Conservation (phyloP, 306 rosid genomes). For the Begonia masoniana region DNA sequence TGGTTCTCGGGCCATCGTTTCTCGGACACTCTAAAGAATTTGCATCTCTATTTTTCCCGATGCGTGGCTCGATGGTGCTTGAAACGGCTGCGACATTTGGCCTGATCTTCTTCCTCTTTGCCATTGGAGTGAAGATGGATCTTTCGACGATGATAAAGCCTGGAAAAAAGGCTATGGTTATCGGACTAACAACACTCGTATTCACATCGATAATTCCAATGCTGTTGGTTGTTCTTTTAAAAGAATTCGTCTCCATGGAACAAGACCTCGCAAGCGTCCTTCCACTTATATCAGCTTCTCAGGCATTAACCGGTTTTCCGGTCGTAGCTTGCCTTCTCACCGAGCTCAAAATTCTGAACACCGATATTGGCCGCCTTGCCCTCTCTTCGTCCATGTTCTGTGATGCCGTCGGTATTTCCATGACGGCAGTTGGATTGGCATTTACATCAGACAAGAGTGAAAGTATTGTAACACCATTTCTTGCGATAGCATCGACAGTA, state of each 20-base stretch:
- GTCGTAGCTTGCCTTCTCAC: slow-evolving; percentile 27
- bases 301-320: slow-evolving; percentile 24
- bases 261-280: slow-evolving; percentile 4
- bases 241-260: neutral
- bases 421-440: slow-evolving; percentile 7
- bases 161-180: slow-evolving; percentile 20
- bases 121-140: slow-evolving; percentile 34
- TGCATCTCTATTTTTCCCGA: slow-evolving; percentile 22
- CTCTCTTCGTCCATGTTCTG: slow-evolving; percentile 27
- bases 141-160: slow-evolving; percentile 16
- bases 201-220: slow-evolving; percentile 8
- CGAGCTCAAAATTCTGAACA: slow-evolving; percentile 47
- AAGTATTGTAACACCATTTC: neutral
- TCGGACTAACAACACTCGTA: slow-evolving; percentile 23
- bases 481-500: slow-evolving; percentile 6
- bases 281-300: slow-evolving; percentile 19
- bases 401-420: slow-evolving; percentile 17
- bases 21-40: slow-evolving; percentile 22
- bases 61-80: slow-evolving; percentile 17
- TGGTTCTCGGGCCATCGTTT: slow-evolving; percentile 45
- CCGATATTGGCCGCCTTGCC: slow-evolving; percentile 45
- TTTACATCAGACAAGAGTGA: neutral
- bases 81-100: slow-evolving; percentile 30
- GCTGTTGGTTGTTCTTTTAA: slow-evolving; percentile 2
- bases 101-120: slow-evolving; percentile 36